phyloP scores from a whole-genome alignment of 345 rosid species.

The Populus simonii region DNA sequence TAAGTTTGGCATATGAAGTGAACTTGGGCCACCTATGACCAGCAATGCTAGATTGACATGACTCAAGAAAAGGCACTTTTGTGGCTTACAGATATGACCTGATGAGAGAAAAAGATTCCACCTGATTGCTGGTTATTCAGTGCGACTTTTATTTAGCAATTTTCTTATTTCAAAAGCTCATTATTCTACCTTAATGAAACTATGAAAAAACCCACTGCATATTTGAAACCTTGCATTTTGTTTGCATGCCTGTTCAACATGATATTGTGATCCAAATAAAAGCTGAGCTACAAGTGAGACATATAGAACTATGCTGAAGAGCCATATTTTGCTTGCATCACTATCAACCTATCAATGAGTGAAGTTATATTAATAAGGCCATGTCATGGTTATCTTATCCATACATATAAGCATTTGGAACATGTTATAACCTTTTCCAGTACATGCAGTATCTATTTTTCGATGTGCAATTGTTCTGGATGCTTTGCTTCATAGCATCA shows the following conservation, averaged over 20 bases:
- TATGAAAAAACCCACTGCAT: background rate
- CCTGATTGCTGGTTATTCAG: background rate
- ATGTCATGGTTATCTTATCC: no score
- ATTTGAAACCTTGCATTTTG: background rate
- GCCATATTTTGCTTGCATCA: background rate
- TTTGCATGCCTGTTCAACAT: background rate
- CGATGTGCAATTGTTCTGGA: background rate
- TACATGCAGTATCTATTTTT: background rate
- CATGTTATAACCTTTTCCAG: background rate
- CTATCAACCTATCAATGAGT: background rate
- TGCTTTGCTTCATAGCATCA: background rate
- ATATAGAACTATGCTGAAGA: background rate
- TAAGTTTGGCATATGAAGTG: background rate
- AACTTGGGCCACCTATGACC: background rate
- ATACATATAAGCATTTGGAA: background rate
- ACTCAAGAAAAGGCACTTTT: background rate
- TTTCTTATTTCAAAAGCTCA: background rate
- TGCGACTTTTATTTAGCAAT: background rate
- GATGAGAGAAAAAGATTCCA: background rate
- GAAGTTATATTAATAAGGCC: background rate
- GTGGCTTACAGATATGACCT: background rate
- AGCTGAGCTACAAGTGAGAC: background rate
- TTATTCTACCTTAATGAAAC: background rate
- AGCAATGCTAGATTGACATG: background rate
- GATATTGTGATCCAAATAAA: background rate